These are phyloP conservation scores for Cyphellophora attinorum DNA, from an alignment of 2,329 filamentous ascomycete genomes.

Conservation along the genomic window DNA sequence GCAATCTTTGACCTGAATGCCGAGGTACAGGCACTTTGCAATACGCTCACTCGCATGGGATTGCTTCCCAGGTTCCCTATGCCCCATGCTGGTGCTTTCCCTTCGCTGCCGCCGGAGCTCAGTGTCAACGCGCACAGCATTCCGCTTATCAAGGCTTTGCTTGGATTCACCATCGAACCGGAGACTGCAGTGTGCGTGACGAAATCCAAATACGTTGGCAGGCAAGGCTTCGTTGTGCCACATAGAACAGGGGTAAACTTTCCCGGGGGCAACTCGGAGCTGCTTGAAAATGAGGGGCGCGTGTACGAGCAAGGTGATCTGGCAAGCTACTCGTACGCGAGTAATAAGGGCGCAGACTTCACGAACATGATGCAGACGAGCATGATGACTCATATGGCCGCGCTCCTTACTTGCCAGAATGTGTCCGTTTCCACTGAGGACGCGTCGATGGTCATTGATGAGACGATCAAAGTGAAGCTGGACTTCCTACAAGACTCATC, in stretches of 20 bases:
- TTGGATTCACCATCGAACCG: not conserved
- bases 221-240: not conserved
- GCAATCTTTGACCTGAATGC: conserved; percentile 1
- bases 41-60: too few relatives aligned
- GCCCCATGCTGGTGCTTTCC: not conserved
- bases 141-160: conserved; percentile 1
- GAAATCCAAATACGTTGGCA: not conserved
- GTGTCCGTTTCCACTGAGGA: conserved; percentile 4
- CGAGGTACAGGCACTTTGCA: not conserved
- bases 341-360: not conserved
- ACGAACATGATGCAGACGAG: conserved; percentile 8
- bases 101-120: conserved; percentile 1
- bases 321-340: not conserved
- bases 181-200: not conserved
- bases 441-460: conserved; percentile 9
- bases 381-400: conserved; percentile 13
- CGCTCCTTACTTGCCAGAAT: conserved; percentile 9
- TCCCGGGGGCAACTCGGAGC: not conserved
- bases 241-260: not conserved
- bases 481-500: conserved; percentile 1
- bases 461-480: conserved; percentile 9
- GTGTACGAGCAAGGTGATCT: conserved; percentile 1
- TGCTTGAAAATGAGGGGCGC: too few relatives aligned
- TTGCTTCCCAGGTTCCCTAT: not conserved
- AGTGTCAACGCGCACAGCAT: not conserved